Evolutionary conservation across 257 asterid species (phyloP).

Genomic region (Striga asiatica): DNA sequence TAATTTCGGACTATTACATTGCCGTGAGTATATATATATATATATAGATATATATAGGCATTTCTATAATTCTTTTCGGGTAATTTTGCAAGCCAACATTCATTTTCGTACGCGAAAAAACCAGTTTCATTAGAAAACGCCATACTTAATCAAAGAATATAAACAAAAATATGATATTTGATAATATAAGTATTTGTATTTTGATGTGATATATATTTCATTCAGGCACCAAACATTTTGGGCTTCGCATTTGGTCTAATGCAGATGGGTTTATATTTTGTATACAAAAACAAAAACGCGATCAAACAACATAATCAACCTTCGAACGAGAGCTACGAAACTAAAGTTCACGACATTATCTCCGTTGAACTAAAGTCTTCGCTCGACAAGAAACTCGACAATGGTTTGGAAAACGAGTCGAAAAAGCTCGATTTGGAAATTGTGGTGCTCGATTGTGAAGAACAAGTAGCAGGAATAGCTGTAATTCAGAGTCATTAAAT

Average conservation of each 20-base stretch:
- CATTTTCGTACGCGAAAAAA: no score
- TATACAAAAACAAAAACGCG: constrained; percentile 20
- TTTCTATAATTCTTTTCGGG: no score
- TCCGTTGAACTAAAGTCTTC: constrained; percentile 5
- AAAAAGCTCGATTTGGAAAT: constrained; percentile 13
- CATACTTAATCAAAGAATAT: no score
- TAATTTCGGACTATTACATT: constrained; percentile 50
- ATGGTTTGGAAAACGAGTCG: not conserved
- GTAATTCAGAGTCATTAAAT: no score
- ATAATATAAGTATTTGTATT: not conserved
- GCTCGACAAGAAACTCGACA: not conserved
- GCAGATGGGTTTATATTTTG: constrained; percentile 28
- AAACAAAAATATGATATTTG: no score
- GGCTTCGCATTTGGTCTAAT: constrained; percentile 29
- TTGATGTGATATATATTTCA: not conserved
- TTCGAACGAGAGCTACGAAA: no score
- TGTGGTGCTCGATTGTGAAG: constrained; percentile 8
- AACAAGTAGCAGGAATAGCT: no score
- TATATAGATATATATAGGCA: no score
- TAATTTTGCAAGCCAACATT: no score
- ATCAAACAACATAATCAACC: constrained; percentile 4
- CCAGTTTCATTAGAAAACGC: no score
- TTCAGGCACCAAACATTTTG: constrained; percentile 32
- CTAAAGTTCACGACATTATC: constrained; percentile 13
- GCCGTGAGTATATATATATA: constrained; percentile 65